phyloP scores from a whole-genome alignment of 2,329 filamentous ascomycete species.

The Chaetomiaceae sp. region DNA sequence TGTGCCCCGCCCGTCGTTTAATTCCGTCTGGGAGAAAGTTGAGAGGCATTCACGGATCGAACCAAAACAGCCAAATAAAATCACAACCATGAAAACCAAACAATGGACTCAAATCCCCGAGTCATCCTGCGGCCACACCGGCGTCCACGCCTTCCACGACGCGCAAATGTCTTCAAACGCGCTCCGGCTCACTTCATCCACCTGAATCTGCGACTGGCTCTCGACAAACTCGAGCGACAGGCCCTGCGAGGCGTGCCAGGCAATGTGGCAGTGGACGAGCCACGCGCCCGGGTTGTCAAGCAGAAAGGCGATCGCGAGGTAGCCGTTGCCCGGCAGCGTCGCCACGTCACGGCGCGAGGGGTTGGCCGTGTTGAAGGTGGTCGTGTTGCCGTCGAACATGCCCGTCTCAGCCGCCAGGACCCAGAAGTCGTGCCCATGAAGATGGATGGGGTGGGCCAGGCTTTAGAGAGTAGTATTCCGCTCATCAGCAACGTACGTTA shows the following conservation, averaged over 20 bases:
- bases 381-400: constrained; percentile 23
- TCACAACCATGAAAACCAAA: not conserved
- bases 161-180: constrained; percentile 13
- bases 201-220: constrained; percentile 15
- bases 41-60: too few relatives aligned
- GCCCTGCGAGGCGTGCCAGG: constrained; percentile 46
- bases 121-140: constrained; percentile 16
- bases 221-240: constrained; percentile 49
- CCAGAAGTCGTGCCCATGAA: constrained; percentile 43
- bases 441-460: constrained; percentile 38
- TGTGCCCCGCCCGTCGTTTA: too few relatives aligned
- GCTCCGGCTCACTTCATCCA: not conserved
- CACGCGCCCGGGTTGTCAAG: constrained; percentile 50
- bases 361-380: constrained; percentile 33
- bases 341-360: constrained; percentile 47
- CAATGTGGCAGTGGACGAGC: constrained; percentile 47
- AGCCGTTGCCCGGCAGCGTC: constrained; percentile 41
- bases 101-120: constrained; percentile 15
- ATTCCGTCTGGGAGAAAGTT: too few relatives aligned
- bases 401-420: constrained; percentile 34
- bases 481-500: too few relatives aligned
- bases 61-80: too few relatives aligned
- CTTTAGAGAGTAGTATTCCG: not conserved
- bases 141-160: constrained; percentile 6
- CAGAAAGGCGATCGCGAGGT: constrained; percentile 46